Evolutionary conservation across 2,329 filamentous ascomycete genomes (phyloP), one percentile per base, ranked within the genome.

Genomic region (Xylaria sp.): DNA sequence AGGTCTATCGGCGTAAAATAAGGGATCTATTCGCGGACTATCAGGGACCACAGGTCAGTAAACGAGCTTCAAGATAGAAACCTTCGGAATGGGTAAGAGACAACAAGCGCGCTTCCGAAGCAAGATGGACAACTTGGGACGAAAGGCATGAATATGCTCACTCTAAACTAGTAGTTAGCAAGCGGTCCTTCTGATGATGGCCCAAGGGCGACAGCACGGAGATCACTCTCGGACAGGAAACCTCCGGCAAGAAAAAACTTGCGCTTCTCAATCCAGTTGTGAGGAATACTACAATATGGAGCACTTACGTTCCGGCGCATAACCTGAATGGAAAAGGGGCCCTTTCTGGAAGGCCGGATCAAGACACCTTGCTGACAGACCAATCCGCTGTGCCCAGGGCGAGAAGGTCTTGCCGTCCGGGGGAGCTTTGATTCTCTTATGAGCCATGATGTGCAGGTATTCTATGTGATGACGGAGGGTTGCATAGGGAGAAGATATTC

Each of bases 251-350:
- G 15, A 27, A 47, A 10, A 45, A 5, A 6, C 25, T 10, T 15
- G 15, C 17, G 11, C 22, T 25, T 7, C 20, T 6, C 5, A 45
- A 45, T 45, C 42, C 42, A n/a, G n/a, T n/a, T n/a, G n/a, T n/a
- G n/a, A n/a, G n/a, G n/a, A n/a, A n/a, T n/a, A n/a, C n/a, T 20
- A 2, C 3, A 33, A 33, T 9, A 13, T 2, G 20, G 33, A 50
- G 7, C 2, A 63, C 61, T 57, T 63, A 58, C 53, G 53, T 57
- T 63, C 61, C 1, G 53, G 44, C 27, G 31, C 61, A 27, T 11
- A 5, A 44, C 53, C 61, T n/a, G 61, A 58, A 27, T 58, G 53
- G 5, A n/a, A 25, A 33, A 33, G 0, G 1, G 44, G 45, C 25
- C 44, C 61, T 27, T 25, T 50, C 10, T 20, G 20, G 44, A 63